Percentiles rank a stretch among this genome's conserved stretches.
phyloP scores from a whole-genome alignment of 345 rosid species.

The Rhizophora mangle region DNA sequence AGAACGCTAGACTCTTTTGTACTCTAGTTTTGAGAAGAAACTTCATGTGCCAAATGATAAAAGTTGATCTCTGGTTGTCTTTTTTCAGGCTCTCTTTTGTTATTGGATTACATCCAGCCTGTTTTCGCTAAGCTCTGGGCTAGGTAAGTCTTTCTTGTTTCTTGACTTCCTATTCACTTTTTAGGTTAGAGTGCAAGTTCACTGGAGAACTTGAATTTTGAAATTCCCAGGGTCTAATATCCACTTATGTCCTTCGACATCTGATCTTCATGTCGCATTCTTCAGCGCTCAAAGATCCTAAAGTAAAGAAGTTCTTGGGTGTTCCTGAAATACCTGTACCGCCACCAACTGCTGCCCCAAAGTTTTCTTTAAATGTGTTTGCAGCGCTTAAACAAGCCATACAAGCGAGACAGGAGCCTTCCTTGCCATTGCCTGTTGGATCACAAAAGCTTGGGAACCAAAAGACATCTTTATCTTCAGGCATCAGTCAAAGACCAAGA shows the following conservation, averaged over 20 bases:
- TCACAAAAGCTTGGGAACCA: constrained; percentile 36
- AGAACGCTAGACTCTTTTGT: no score
- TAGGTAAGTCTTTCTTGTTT: constrained; percentile 45
- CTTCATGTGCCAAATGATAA: not conserved
- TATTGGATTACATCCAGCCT: constrained; percentile 86
- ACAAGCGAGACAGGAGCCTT: constrained; percentile 30
- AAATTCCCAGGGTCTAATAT: not conserved
- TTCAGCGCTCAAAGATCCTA: constrained; percentile 65
- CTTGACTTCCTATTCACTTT: not conserved
- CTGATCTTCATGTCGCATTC: not conserved
- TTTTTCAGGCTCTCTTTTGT: constrained; percentile 79
- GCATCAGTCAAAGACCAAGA: constrained; percentile 60
- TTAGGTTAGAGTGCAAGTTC: not conserved
- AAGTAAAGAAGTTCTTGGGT: constrained; percentile 58
- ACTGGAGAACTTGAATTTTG: not conserved
- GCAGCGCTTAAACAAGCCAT: constrained; percentile 47
- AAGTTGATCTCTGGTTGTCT: not conserved
- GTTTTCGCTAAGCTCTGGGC: constrained; percentile 67
- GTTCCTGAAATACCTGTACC: constrained; percentile 53
- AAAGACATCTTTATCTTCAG: constrained; percentile 45
- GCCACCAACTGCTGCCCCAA: constrained; percentile 32
- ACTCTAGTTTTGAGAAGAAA: no score
- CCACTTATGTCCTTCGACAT: not conserved
- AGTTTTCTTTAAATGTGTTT: constrained; percentile 49
- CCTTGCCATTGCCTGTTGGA: constrained; percentile 27